phyloP scores from a whole-genome alignment of 768 basidiomycete genomes.

The Suillus decipiens region DNA sequence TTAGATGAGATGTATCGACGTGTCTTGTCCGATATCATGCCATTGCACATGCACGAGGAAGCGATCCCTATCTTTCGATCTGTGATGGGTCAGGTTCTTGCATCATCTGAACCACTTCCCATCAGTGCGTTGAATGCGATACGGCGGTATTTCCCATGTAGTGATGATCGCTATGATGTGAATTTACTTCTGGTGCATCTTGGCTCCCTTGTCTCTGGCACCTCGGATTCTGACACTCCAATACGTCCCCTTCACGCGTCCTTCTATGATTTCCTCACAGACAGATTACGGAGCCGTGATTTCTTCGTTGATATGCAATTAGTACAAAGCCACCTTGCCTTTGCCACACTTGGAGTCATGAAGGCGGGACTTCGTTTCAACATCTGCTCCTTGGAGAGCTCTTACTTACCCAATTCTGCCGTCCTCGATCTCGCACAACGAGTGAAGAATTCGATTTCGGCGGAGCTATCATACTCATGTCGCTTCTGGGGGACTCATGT shows the following conservation, averaged over 20 bases:
- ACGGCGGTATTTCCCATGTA: background rate
- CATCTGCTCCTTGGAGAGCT: background rate
- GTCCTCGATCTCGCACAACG: background rate
- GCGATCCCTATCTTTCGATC: conserved; percentile 6
- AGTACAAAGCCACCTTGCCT: too few species aligned
- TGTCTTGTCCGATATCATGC: conserved; percentile 10
- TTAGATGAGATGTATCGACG: conserved; percentile 10
- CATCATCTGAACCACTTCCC: conserved; percentile 9
- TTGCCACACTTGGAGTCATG: background rate
- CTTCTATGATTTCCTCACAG: conserved; percentile 28
- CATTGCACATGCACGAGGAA: background rate
- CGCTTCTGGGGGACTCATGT: background rate
- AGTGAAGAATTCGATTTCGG: background rate
- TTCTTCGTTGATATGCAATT: conserved; percentile 6
- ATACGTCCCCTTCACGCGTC: conserved; percentile 27
- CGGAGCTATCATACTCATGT: background rate
- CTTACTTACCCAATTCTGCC: background rate
- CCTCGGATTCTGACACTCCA: background rate
- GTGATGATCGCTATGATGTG: conserved; percentile 26
- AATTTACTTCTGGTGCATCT: background rate
- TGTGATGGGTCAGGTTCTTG: conserved; percentile 9
- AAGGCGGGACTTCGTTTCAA: background rate
- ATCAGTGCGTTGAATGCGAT: background rate
- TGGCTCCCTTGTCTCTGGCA: conserved; percentile 12
- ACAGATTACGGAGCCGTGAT: conserved; percentile 11